Conservation (phyloP, 1,284 basidiomycete species). For the Cerioporus squamosus region DNA sequence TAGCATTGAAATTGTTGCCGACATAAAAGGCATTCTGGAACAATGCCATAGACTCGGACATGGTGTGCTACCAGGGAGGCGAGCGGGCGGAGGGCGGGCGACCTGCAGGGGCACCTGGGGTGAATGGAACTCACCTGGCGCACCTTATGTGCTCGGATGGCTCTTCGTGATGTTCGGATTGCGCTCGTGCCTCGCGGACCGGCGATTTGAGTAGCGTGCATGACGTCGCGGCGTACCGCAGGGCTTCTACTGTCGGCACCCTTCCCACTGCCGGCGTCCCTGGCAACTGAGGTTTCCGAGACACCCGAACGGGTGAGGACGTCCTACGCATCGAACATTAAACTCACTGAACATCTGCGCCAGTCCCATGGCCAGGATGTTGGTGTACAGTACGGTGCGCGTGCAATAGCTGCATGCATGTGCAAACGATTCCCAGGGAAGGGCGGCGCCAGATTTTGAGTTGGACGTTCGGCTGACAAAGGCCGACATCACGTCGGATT, state of each 20-base stretch:
- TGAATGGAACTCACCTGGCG: no score
- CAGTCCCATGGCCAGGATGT: not conserved
- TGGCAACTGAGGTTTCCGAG: no score
- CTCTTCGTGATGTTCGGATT: not conserved
- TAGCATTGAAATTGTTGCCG: conserved; percentile 28
- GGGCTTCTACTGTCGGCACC: not conserved
- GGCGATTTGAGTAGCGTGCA: not conserved
- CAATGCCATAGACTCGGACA: conserved; percentile 9
- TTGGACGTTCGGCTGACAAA: not conserved
- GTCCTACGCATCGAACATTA: no score
- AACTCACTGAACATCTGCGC: no score
- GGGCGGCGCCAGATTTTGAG: not conserved
- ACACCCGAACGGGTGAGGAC: no score
- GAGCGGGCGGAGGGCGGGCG: not conserved
- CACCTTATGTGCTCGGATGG: no score
- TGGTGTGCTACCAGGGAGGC: conserved; percentile 1
- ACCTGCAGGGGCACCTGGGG: no score
- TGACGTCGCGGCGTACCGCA: not conserved
- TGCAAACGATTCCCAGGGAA: no score
- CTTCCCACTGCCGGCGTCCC: not conserved
- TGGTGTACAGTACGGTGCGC: no score
- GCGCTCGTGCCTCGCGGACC: not conserved
- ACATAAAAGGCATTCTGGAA: conserved; percentile 32
- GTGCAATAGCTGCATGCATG: no score
- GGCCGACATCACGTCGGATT: not conserved